Percentiles rank a stretch among this genome's conserved stretches.
phyloP scores from a whole-genome alignment of 495 filamentous ascomycete genomes.

The Glutinoglossum americanum region DNA sequence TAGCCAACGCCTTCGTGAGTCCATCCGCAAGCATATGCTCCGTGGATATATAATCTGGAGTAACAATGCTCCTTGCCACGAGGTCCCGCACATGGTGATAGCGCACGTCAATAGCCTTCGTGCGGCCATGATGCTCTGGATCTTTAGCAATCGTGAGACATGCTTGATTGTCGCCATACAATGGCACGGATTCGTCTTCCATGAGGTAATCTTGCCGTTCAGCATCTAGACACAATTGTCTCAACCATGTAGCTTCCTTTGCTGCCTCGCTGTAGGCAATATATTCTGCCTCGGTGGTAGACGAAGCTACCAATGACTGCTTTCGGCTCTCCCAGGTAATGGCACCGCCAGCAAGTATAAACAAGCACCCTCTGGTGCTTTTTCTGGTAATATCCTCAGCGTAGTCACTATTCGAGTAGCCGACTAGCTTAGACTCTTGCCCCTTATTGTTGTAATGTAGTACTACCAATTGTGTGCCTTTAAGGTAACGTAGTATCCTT shows the following conservation, averaged over 20 bases:
- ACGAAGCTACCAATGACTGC: background rate
- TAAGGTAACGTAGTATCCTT: constrained; percentile 8
- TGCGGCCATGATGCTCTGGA: constrained; percentile 4
- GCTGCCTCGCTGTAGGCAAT: background rate
- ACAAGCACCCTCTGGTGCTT: background rate
- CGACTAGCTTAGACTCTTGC: background rate
- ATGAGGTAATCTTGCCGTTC: background rate
- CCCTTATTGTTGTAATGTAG: background rate
- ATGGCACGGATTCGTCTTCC: background rate
- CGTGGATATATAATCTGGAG: background rate
- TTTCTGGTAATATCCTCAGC: background rate
- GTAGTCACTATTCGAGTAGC: constrained; percentile 5
- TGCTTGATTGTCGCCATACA: constrained; percentile 7
- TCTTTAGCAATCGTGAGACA: constrained; percentile 8
- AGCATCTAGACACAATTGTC: background rate
- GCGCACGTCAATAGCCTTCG: background rate
- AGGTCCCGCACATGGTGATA: background rate
- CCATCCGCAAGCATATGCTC: background rate
- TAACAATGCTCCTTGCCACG: background rate
- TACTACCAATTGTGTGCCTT: background rate
- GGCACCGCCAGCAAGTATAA: background rate
- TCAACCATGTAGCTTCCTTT: background rate
- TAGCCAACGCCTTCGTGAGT: background rate
- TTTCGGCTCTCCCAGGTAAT: constrained; percentile 1
- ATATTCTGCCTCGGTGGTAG: constrained; percentile 1